Evolutionary conservation across 805 yeast genomes (phyloP), one percentile per base, ranked within the genome.

Genomic region (Suhomyces vadensis): DNA sequence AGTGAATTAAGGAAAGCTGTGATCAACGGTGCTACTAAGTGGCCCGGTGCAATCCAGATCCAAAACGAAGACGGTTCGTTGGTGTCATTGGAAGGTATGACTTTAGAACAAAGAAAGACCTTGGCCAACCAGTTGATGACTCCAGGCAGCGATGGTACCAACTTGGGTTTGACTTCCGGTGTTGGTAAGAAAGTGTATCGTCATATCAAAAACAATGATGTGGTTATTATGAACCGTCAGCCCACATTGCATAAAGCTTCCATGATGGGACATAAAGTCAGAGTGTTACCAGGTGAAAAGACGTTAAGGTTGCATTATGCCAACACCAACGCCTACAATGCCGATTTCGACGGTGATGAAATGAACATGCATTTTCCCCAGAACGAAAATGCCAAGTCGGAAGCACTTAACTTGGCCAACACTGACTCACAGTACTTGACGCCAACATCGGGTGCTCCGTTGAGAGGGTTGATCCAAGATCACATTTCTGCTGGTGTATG

Each of bases 351-450:
- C 71, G 99, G 99, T 76, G 99, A 92, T 70, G 99, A 92, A 74
- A 92, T 92, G 99, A 92, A 92, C 66, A 86, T 92, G 97, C 99
- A 92, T 72, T 92, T 92, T 77, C 99, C 99, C 21, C 99, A 92
- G 73, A 90, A 87, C 67, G 97, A 92, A 71, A 87, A 88, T 56
- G 99, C 98, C 7, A 83, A 91, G 63, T 92, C 98, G 17, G 99
- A 94, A 71, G 98, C 99, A 2, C 74, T 89, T 60, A 81, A 89
- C 62, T 77, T 94, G 65, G 99, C 99, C 31, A 91, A 92, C 66
- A 94, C 99, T 6, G 97, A 95, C 67, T 87, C 95, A 48, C 99
- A 94, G 73, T 94, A 94, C 67, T 77, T 94, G 64, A 92, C 99
- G 4, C 99, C 99, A 39, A 94, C 99, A 14, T 89, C 97, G 9